Conservation (phyloP, 2,329 filamentous ascomycete species). For the Pseudogymnoascus sp. region DNA sequence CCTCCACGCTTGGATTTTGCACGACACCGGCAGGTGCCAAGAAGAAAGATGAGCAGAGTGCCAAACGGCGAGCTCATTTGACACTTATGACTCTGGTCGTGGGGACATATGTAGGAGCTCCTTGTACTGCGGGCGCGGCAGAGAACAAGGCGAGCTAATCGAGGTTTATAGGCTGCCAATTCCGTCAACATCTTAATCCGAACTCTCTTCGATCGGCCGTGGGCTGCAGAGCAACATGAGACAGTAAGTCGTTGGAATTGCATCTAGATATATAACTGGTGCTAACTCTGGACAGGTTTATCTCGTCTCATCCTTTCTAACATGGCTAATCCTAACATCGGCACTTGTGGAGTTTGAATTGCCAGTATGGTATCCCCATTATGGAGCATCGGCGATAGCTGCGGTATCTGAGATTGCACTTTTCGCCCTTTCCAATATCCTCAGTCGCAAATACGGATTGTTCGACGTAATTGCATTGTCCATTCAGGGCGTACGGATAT, state of each 20-base stretch:
- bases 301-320: constrained; percentile 51
- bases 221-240: constrained; percentile 24
- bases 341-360: constrained; percentile 43
- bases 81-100: constrained; percentile 31
- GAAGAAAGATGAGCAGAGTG: constrained; percentile 31
- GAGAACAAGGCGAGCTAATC: constrained; percentile 14
- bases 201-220: constrained; percentile 18
- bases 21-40: constrained; percentile 42
- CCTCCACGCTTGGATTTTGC: constrained; percentile 44
- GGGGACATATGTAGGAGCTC: constrained; percentile 33
- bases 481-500: constrained; percentile 24
- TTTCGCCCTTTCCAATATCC: constrained; percentile 31
- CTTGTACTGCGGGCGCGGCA: constrained; percentile 11
- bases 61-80: constrained; percentile 38
- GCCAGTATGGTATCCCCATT: constrained; percentile 55
- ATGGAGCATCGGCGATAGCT: constrained; percentile 54
- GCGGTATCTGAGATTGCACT: constrained; percentile 48
- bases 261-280: background rate
- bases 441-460: constrained; percentile 16
- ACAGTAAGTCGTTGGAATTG: constrained; percentile 21
- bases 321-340: constrained; percentile 55
- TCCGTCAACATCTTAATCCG: constrained; percentile 22
- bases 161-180: constrained; percentile 34
- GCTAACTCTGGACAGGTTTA: constrained; percentile 37
- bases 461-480: constrained; percentile 22